A percentile compares a stretch with the other conserved stretches of the same genome.
These are phyloP conservation scores for Rhamnella rubrinervis DNA, from an alignment of 331 rosid genomes.

Conservation along the genomic window DNA sequence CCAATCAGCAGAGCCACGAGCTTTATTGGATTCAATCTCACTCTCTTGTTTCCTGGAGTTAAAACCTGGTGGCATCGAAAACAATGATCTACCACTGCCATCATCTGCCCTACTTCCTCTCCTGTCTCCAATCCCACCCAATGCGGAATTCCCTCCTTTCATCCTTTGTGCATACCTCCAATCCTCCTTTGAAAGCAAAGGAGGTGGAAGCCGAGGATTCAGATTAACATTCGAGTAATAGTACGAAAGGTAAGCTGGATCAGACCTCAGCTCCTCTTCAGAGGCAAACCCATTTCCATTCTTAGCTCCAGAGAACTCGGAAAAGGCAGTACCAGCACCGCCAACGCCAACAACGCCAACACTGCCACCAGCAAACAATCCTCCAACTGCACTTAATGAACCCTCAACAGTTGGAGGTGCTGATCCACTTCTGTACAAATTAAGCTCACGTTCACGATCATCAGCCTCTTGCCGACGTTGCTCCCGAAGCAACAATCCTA, in stretches of 20 bases:
- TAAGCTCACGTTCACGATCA: slow-evolving; percentile 78
- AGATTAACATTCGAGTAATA: slow-evolving; percentile 86
- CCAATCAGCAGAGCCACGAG: slow-evolving; percentile 77
- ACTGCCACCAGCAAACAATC: slow-evolving; percentile 52
- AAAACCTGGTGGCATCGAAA: slow-evolving; percentile 82
- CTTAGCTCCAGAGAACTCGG: slow-evolving; percentile 39
- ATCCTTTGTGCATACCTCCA: slow-evolving; percentile 83
- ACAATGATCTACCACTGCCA: slow-evolving; percentile 53
- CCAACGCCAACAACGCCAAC: slow-evolving; percentile 20
- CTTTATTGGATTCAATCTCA: slow-evolving; percentile 54
- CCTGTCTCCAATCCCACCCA: slow-evolving; percentile 94
- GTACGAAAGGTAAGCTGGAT: slow-evolving; percentile 82
- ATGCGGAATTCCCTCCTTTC: slow-evolving; percentile 58
- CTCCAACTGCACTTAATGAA: slow-evolving; percentile 86
- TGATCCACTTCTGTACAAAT: slow-evolving; percentile 90
- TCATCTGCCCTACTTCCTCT: slow-evolving; percentile 59
- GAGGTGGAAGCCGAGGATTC: slow-evolving; percentile 94
- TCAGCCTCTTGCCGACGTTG: slow-evolving; percentile 78
- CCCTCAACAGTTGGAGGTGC: slow-evolving; percentile 99
- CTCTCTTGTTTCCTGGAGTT: slow-evolving; percentile 59
- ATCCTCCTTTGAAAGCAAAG: slow-evolving; percentile 91
- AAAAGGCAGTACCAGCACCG: slow-evolving; percentile 7
- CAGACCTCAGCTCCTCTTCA: slow-evolving; percentile 95
- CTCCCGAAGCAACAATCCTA: slow-evolving; percentile 77
- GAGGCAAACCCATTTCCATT: slow-evolving; percentile 69